Conservation (phyloP, 441 rosid genomes). For the Pelargonium cotyledonis region DNA sequence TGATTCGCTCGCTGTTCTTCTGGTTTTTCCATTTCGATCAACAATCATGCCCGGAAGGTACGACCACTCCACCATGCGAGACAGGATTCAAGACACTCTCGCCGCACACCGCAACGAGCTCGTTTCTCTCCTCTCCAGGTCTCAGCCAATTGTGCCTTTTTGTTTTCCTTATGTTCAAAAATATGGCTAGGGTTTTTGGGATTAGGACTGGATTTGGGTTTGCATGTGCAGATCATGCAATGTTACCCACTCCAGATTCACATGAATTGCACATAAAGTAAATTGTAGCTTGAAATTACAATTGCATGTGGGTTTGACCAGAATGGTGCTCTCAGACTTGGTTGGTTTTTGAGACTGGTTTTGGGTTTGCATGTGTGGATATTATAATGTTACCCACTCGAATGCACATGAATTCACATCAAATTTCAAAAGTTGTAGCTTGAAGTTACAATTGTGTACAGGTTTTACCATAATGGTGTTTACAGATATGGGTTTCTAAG, state of each 20-base stretch:
- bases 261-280: not conserved
- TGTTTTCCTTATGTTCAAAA: slow-evolving; percentile 14
- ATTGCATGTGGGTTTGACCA: not conserved
- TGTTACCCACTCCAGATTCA: not conserved
- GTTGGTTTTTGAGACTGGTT: not conserved
- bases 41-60: not conserved
- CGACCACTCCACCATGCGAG: slow-evolving; percentile 61
- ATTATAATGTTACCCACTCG: not conserved
- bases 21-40: not conserved
- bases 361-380: not conserved
- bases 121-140: slow-evolving; percentile 93
- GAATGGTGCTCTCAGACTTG: not conserved
- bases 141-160: not conserved
- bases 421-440: too few relatives aligned
- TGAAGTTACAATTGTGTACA: too few relatives aligned
- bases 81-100: slow-evolving; percentile 82
- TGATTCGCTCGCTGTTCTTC: not conserved
- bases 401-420: not conserved
- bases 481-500: too few relatives aligned
- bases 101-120: slow-evolving; percentile 80
- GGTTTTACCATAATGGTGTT: too few relatives aligned
- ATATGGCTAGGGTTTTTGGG: not conserved
- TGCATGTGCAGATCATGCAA: not conserved
- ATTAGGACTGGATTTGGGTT: not conserved
- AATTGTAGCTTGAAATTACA: not conserved